Conservation (phyloP, 352 stramenopile species). For the Phytopythium oedochilum region DNA sequence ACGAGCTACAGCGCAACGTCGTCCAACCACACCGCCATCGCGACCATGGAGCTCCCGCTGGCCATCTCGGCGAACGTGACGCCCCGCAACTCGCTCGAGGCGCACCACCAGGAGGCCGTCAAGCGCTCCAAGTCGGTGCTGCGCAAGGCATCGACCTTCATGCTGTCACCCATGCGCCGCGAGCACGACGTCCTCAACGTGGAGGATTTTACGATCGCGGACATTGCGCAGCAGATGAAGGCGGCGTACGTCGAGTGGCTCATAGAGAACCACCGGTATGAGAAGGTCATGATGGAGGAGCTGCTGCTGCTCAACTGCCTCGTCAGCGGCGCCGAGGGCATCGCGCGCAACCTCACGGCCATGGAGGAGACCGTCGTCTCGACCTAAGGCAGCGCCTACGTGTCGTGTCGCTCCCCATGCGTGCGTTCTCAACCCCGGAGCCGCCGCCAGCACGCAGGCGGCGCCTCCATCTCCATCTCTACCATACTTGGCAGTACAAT, state of each 20-base stretch:
- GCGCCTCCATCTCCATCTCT: too few species aligned
- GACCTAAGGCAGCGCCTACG: too few species aligned
- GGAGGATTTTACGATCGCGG: constrained; percentile 66
- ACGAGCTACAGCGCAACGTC: constrained; percentile 26
- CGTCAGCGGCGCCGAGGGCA: constrained; percentile 75
- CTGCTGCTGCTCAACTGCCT: constrained; percentile 78
- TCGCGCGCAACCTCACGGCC: constrained; percentile 60
- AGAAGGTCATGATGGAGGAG: constrained; percentile 79
- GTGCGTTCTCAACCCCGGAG: neutral
- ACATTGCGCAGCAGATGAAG: constrained; percentile 72
- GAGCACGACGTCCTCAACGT: constrained; percentile 81
- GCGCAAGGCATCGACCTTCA: constrained; percentile 20
- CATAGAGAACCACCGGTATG: constrained; percentile 68
- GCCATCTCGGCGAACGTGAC: constrained; percentile 6
- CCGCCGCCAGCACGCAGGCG: neutral
- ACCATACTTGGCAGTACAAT: too few species aligned
- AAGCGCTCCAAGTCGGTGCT: constrained; percentile 27
- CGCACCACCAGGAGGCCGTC: constrained; percentile 26
- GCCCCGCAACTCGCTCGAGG: constrained; percentile 13
- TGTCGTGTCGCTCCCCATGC: too few species aligned
- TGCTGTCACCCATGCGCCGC: constrained; percentile 59
- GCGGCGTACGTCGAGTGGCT: constrained; percentile 75
- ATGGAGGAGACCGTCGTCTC: constrained; percentile 76
- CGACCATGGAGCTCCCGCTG: constrained; percentile 14
- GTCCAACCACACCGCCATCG: constrained; percentile 16